Evolutionary conservation across 1,284 basidiomycete genomes (phyloP).

Genomic region (Trichosporon ovoides): DNA sequence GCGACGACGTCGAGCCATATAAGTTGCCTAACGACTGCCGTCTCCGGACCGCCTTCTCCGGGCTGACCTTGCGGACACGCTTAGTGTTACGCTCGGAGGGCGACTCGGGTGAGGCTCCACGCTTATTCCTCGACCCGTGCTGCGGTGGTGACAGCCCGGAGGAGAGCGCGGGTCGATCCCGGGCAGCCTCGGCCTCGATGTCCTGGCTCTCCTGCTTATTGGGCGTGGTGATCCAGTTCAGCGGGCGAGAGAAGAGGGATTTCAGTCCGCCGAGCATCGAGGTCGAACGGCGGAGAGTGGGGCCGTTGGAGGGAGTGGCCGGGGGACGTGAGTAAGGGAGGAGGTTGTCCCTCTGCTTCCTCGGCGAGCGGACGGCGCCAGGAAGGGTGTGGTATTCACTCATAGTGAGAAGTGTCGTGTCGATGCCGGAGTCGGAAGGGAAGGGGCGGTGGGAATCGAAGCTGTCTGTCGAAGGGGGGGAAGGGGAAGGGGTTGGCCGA

Average conservation of each 20-base stretch:
- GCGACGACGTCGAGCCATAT: neutral
- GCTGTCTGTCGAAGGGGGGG: neutral
- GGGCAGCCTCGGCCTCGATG: neutral
- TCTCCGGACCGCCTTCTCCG: conserved; percentile 7
- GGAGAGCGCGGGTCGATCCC: neutral
- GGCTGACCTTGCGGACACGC: conserved; percentile 22
- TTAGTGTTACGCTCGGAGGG: conserved; percentile 31
- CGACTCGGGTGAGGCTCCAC: conserved; percentile 27
- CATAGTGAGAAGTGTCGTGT: neutral
- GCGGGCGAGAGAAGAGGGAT: conserved; percentile 33
- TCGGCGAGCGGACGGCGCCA: neutral
- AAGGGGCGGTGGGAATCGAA: neutral
- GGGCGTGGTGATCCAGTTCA: conserved; percentile 37
- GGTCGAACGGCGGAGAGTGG: neutral
- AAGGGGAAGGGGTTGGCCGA: too few relatives aligned
- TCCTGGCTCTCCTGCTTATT: neutral
- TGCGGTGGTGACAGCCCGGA: neutral
- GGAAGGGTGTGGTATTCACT: neutral
- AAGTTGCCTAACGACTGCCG: conserved; percentile 1
- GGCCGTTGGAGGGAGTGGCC: neutral
- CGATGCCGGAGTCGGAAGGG: neutral
- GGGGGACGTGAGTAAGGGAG: conserved; percentile 6
- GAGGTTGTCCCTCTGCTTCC: conserved; percentile 3
- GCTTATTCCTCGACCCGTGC: conserved; percentile 14
- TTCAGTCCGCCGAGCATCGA: conserved; percentile 30